These are phyloP conservation scores for Kalanchoe fedtschenkoi DNA, from an alignment of 164 flowering plant species.

Conservation along the genomic window DNA sequence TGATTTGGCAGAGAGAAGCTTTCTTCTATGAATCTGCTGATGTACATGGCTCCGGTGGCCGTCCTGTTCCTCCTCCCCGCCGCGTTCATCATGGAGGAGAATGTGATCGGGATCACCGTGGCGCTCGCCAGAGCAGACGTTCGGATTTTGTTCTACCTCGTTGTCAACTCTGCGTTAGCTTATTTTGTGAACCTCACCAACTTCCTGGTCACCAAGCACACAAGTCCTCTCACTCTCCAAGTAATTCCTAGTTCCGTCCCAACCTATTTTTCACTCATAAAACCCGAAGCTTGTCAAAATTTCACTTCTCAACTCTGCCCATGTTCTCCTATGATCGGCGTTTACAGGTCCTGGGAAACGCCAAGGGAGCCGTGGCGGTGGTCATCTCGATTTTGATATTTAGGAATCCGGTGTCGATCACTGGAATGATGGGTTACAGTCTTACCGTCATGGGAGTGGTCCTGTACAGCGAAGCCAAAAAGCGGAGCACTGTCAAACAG, in stretches of 20 bases:
- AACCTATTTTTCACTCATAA: too few relatives aligned
- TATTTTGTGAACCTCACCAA: constrained; percentile 3
- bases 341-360: background rate
- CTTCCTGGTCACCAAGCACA: background rate
- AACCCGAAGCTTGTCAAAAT: too few relatives aligned
- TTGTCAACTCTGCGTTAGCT: constrained; percentile 1
- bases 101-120: background rate
- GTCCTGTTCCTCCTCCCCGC: constrained; percentile 1
- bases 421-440: background rate
- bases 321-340: too few relatives aligned
- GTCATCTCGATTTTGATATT: constrained; percentile 2
- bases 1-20: background rate
- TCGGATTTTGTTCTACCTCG: background rate
- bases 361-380: background rate
- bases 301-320: too few relatives aligned
- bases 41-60: constrained; percentile 1
- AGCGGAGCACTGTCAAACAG: background rate
- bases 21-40: background rate
- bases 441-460: background rate
- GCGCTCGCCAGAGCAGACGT: background rate
- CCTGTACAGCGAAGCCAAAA: background rate
- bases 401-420: background rate
- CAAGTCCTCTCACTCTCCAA: background rate
- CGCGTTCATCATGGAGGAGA: constrained; percentile 2
- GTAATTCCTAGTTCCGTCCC: background rate